Evolutionary conservation across 2,329 filamentous ascomycete species (phyloP), one percentile per base, ranked within the genome.

Genomic region (Beauveria sp.): DNA sequence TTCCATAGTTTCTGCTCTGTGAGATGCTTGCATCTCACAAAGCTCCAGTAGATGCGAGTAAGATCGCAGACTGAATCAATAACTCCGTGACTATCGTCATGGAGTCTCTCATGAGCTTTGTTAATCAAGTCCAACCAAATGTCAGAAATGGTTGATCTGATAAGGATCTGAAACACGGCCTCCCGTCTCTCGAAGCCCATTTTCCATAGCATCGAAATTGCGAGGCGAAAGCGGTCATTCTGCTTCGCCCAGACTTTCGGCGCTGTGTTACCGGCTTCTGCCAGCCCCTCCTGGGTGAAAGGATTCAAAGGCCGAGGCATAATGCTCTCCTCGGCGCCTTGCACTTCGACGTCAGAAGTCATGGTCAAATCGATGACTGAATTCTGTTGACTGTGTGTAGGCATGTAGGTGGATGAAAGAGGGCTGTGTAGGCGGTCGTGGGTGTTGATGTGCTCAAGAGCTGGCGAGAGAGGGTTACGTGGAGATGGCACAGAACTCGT

Each of bases 21-120:
- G 22, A 60, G 63, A 22, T 66, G 40, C 37, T 67, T 70, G 24
- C 67, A 68, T 41, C 64, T 67, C 6, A 68, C 56, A 53, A 70
- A 73, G 53, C 67, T 69, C 8, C 72, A 58, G 48, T 72, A 75
- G 9, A 72, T 40, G 18, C 68, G 66, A 8, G 67, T 67, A 5
- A 72, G 14, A 51, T 76, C 72, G 44, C 74, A 72, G 1, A 67
- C 64, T 40, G 66, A 53, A 5, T 55, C 58, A 14, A 9, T 8
- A 0, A 24, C 2, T 9, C 4, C 26, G 7, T 24, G 5, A 6
- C 18, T 28, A 10, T 6, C 5, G 5, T 8, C 20, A 4, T 20
- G 34, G 5, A 48, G 9, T 12, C 53, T 50, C 1, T 40, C 37
- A 9, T 62, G 18, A 22, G 54, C 46, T 24, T 53, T 34, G 3